A percentile compares a stretch with the other conserved stretches of the same genome.
Conservation (phyloP, 2,329 filamentous ascomycete species). For the Gaeumannomyces tritici region DNA sequence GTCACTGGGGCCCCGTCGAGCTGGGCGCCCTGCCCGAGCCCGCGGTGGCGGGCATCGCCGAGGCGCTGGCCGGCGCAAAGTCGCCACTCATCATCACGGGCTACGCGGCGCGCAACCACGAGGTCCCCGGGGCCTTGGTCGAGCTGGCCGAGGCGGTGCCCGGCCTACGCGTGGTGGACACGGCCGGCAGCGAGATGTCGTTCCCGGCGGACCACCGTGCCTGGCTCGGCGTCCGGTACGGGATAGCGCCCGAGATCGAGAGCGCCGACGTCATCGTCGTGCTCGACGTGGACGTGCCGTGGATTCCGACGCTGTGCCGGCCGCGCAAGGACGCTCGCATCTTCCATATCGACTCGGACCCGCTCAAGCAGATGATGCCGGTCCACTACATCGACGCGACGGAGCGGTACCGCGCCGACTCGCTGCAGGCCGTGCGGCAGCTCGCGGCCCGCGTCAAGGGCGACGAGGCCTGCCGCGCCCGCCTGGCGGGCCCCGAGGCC, state of each 20-base stretch:
- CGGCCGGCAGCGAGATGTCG: constrained; percentile 71
- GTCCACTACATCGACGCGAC: constrained; percentile 61
- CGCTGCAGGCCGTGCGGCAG: constrained; percentile 56
- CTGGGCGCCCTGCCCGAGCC: constrained; percentile 47
- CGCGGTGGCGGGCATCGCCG: constrained; percentile 50
- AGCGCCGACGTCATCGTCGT: constrained; percentile 79
- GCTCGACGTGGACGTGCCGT: constrained; percentile 83
- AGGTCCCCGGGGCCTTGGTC: constrained; percentile 50
- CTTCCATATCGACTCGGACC: constrained; percentile 57
- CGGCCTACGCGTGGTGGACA: constrained; percentile 63
- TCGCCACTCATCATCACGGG: constrained; percentile 63
- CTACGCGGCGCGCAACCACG: constrained; percentile 61
- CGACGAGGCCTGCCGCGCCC: constrained; percentile 26
- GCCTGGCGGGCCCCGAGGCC: constrained; percentile 25
- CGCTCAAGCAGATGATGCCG: constrained; percentile 62
- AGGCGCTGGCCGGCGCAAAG: constrained; percentile 52
- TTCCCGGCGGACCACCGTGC: constrained; percentile 63
- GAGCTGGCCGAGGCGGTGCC: constrained; percentile 58
- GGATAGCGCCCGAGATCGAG: constrained; percentile 61
- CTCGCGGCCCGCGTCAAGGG: constrained; percentile 51
- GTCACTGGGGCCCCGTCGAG: constrained; percentile 61
- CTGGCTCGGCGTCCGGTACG: constrained; percentile 64
- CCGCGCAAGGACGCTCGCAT: constrained; percentile 42
- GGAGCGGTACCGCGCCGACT: constrained; percentile 58
- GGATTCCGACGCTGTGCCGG: constrained; percentile 70